phyloP scores from a whole-genome alignment of 441 rosid species.

The Gossypium gossypioides region DNA sequence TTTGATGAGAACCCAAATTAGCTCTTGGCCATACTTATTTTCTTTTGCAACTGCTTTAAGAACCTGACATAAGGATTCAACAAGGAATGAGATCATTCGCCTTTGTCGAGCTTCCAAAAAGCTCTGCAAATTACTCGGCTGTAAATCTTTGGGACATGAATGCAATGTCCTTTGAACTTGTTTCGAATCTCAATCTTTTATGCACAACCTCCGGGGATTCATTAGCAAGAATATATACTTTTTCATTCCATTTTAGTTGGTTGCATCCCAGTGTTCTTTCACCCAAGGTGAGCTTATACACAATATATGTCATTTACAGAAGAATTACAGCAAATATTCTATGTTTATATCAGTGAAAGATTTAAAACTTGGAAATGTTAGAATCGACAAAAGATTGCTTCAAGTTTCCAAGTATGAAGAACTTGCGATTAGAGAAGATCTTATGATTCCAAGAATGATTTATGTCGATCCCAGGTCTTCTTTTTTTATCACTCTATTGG shows the following conservation, averaged over 20 bases:
- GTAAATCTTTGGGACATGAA: background rate
- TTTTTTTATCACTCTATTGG: too few species aligned
- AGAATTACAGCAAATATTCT: background rate
- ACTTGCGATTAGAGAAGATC: background rate
- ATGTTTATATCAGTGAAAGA: background rate
- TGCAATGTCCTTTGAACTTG: background rate
- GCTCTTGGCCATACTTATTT: slow-evolving; percentile 23
- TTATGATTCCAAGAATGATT: background rate
- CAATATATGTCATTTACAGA: slow-evolving; percentile 3
- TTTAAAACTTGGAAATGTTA: background rate
- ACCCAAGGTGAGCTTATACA: background rate
- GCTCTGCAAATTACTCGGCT: background rate
- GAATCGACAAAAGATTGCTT: background rate
- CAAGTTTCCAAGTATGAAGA: background rate
- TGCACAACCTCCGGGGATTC: background rate
- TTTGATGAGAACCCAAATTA: slow-evolving; percentile 23
- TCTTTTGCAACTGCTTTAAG: slow-evolving; percentile 41
- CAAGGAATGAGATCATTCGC: background rate
- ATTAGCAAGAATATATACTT: background rate
- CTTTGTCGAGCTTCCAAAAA: background rate
- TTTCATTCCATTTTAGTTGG: background rate
- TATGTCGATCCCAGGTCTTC: background rate
- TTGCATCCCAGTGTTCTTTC: background rate
- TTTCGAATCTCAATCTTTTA: background rate
- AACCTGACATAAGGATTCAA: slow-evolving; percentile 17